Conservation (phyloP, 371 early-diverging fungal species). For the Mucor indicus region DNA sequence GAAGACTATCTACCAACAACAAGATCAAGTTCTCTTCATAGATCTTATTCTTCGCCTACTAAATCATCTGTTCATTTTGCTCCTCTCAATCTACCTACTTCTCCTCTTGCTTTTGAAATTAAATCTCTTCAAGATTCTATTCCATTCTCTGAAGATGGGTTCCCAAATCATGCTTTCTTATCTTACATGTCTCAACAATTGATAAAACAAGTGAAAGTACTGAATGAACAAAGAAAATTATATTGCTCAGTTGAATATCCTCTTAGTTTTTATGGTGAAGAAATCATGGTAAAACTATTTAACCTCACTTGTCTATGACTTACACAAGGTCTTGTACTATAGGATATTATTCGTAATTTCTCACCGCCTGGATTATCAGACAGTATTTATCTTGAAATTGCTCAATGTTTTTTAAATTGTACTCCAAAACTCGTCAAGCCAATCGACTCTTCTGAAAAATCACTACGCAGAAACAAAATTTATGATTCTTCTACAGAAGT, state of each 20-base stretch:
- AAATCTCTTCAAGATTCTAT: background rate
- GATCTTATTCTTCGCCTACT: slow-evolving; percentile 12
- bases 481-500: slow-evolving; percentile 36
- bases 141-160: background rate
- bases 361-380: slow-evolving; percentile 19
- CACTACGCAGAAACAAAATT: slow-evolving; percentile 32
- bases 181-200: slow-evolving; percentile 28
- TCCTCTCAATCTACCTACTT: slow-evolving; percentile 13
- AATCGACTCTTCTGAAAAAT: slow-evolving; percentile 40
- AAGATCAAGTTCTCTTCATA: slow-evolving; percentile 31
- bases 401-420: slow-evolving; percentile 31
- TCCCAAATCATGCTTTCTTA: slow-evolving; percentile 31
- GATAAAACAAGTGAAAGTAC: slow-evolving; percentile 19
- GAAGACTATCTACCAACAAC: slow-evolving; percentile 29
- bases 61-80: background rate
- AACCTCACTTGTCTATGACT: background rate
- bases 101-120: slow-evolving; percentile 16
- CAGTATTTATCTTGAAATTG: slow-evolving; percentile 24
- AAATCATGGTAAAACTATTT: slow-evolving; percentile 29
- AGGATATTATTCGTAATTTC: slow-evolving; percentile 35
- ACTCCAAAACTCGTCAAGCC: slow-evolving; percentile 35
- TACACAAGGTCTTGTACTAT: background rate
- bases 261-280: slow-evolving; percentile 42
- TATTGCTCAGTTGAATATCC: slow-evolving; percentile 43
- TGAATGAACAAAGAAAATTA: slow-evolving; percentile 30